Evolutionary conservation across 2,329 filamentous ascomycete genomes (phyloP).

Genomic region (Diaporthe ampelina): DNA sequence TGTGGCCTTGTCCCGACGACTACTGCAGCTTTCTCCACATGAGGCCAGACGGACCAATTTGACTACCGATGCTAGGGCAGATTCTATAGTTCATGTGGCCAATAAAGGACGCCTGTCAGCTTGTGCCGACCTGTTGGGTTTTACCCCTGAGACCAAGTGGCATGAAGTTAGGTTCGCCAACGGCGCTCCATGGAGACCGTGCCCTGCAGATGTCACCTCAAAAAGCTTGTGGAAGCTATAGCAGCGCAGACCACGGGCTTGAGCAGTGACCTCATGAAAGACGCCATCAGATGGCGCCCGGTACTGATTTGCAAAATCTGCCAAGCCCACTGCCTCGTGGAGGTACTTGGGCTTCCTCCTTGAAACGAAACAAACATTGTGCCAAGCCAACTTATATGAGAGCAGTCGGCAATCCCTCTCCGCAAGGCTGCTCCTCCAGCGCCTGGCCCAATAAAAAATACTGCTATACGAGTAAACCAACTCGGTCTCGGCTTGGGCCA

Average conservation of each 20-base stretch:
- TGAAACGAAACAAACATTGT: conserved; percentile 21
- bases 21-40: conserved; percentile 5
- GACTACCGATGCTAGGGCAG: not conserved
- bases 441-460: not conserved
- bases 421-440: not conserved
- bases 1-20: not conserved
- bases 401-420: not conserved
- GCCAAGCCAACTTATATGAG: conserved; percentile 22
- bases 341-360: not conserved
- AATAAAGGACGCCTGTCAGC: not conserved
- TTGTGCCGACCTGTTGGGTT: not conserved
- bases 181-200: not conserved
- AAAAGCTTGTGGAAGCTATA: not conserved
- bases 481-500: conserved; percentile 1
- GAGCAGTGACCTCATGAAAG: not conserved
- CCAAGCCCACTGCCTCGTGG: not conserved
- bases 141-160: not conserved
- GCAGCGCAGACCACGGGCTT: not conserved
- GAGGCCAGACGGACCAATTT: not conserved
- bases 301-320: not conserved
- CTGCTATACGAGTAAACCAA: not conserved
- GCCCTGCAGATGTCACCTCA: not conserved
- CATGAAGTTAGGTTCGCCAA: not conserved
- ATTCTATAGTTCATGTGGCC: not conserved
- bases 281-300: too few relatives aligned